Evolutionary conservation across 768 basidiomycete genomes (phyloP).

Genomic region (Boletus edulis): DNA sequence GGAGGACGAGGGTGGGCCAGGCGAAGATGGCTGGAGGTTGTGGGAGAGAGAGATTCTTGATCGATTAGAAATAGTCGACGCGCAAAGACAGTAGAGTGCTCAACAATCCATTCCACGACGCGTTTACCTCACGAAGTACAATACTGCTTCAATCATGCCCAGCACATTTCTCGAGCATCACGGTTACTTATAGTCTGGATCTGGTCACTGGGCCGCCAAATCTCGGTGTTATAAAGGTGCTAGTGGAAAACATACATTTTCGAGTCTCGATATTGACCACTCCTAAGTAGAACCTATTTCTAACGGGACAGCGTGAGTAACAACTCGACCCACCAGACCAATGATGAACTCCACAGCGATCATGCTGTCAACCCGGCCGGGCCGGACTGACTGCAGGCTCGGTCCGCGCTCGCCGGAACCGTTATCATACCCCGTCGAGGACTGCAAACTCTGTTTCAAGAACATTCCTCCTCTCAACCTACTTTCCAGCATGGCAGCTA

Average conservation of each 20-base stretch:
- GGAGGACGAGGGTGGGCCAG: slow-evolving; percentile 48
- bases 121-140: not conserved
- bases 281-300: too few species aligned
- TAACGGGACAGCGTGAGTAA: too few species aligned
- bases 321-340: too few species aligned
- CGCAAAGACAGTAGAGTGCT: slow-evolving; percentile 11
- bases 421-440: slow-evolving; percentile 4
- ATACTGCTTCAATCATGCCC: not conserved
- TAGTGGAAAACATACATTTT: too few species aligned
- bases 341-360: not conserved
- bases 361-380: slow-evolving; percentile 1
- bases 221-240: too few species aligned
- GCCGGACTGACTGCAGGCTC: slow-evolving; percentile 1
- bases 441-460: not conserved
- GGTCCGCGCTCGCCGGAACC: slow-evolving; percentile 7
- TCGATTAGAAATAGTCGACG: slow-evolving; percentile 56
- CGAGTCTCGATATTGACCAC: too few species aligned
- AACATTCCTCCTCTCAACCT: not conserved
- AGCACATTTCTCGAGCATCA: not conserved
- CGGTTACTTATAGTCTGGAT: too few species aligned
- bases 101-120: not conserved
- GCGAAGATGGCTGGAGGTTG: slow-evolving; percentile 63
- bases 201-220: too few species aligned
- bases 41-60: slow-evolving; percentile 86
- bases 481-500: slow-evolving; percentile 37